A percentile compares a stretch with the other conserved stretches of the same genome.
These are phyloP conservation scores for Naematelia encephala DNA, from an alignment of 768 basidiomycete genomes.

Conservation along the genomic window DNA sequence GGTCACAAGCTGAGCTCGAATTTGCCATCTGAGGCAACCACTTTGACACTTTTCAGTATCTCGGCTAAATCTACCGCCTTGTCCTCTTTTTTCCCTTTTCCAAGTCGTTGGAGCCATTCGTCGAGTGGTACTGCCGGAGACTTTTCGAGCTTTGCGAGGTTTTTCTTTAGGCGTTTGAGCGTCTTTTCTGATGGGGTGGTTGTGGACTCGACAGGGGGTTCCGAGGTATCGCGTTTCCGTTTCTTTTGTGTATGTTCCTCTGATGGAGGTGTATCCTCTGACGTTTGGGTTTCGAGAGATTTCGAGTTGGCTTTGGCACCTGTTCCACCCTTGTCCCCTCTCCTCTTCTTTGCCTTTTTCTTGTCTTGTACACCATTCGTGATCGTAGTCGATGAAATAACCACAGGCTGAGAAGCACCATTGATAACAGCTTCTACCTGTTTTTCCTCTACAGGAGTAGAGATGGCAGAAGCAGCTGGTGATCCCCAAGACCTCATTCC, in stretches of 20 bases:
- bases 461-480: constrained; percentile 7
- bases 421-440: neutral
- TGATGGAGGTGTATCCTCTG: neutral
- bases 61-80: constrained; percentile 27
- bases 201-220: neutral
- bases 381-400: neutral
- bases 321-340: constrained; percentile 49
- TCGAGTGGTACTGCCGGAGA: constrained; percentile 13
- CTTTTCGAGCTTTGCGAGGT: constrained; percentile 56
- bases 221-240: constrained; percentile 25
- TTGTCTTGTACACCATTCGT: constrained; percentile 2
- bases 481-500: constrained; percentile 44
- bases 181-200: constrained; percentile 20
- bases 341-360: constrained; percentile 45
- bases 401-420: neutral
- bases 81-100: constrained; percentile 37
- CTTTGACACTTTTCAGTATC: constrained; percentile 15
- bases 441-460: constrained; percentile 4
- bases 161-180: constrained; percentile 49
- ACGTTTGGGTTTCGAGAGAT: constrained; percentile 12
- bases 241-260: constrained; percentile 30
- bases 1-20: neutral
- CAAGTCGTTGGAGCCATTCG: constrained; percentile 15
- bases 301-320: constrained; percentile 47
- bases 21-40: constrained; percentile 14